A percentile compares a stretch with the other conserved stretches of the same genome.
Evolutionary conservation across 192 early-diverging fungal genomes (phyloP).

Genomic region (Physocladia obscura): DNA sequence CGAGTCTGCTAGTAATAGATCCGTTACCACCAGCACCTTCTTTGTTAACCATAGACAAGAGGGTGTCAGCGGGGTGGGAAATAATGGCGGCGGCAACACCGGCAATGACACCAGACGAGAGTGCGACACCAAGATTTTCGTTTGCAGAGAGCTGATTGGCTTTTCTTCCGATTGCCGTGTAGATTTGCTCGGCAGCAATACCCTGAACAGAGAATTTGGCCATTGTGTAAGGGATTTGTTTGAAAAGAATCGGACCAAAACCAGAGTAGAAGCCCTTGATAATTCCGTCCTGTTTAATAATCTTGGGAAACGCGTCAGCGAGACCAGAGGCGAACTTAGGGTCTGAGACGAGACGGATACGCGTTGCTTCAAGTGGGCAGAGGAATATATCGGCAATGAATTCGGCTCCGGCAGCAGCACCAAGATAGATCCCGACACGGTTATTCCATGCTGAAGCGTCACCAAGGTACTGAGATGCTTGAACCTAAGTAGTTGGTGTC

Average conservation of each 20-base stretch:
- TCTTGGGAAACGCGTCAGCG: slow-evolving; percentile 55
- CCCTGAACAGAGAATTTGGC: slow-evolving; percentile 76
- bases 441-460: slow-evolving; percentile 55
- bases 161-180: slow-evolving; percentile 40
- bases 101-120: slow-evolving; percentile 82
- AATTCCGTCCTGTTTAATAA: slow-evolving; percentile 66
- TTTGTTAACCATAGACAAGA: slow-evolving; percentile 52
- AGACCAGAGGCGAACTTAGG: slow-evolving; percentile 67
- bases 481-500: slow-evolving; percentile 65
- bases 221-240: slow-evolving; percentile 80
- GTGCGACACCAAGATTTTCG: slow-evolving; percentile 60
- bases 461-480: slow-evolving; percentile 53
- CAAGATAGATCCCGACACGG: slow-evolving; percentile 66
- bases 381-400: slow-evolving; percentile 76
- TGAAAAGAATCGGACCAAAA: slow-evolving; percentile 74
- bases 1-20: slow-evolving; percentile 26
- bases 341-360: slow-evolving; percentile 72
- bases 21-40: slow-evolving; percentile 45
- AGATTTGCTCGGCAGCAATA: slow-evolving; percentile 53
- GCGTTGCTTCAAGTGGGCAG: slow-evolving; percentile 73
- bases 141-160: slow-evolving; percentile 44
- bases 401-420: slow-evolving; percentile 65
- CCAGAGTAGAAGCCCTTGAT: slow-evolving; percentile 73
- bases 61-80: slow-evolving; percentile 85
- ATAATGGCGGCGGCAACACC: slow-evolving; percentile 88